Conservation (phyloP, 345 rosid genomes). For the Crucihimalaya himalaica region DNA sequence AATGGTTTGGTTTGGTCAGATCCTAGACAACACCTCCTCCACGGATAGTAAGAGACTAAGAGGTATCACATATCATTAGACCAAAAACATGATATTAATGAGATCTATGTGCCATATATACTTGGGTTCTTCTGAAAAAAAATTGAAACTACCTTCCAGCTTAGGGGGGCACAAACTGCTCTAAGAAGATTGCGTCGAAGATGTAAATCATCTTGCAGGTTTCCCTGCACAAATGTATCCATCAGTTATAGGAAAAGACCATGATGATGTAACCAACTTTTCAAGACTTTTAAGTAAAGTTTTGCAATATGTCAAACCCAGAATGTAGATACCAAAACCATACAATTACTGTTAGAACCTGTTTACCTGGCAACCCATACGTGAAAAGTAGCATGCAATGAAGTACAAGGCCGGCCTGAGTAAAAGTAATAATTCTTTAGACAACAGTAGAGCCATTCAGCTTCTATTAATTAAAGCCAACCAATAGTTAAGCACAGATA, state of each 20-base stretch:
- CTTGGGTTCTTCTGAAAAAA: slow-evolving; percentile 4
- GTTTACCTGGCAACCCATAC: slow-evolving; percentile 85
- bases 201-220: slow-evolving; percentile 70
- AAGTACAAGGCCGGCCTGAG: slow-evolving; percentile 84
- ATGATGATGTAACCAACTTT: slow-evolving; percentile 14
- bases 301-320: slow-evolving; percentile 6
- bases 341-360: slow-evolving; percentile 19
- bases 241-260: slow-evolving; percentile 8
- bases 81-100: not conserved
- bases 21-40: slow-evolving; percentile 12
- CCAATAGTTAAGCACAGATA: slow-evolving; percentile 4
- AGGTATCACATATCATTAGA: slow-evolving; percentile 21
- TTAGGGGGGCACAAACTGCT: slow-evolving; percentile 56
- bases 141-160: slow-evolving; percentile 61
- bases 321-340: slow-evolving; percentile 22
- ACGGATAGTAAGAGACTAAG: slow-evolving; percentile 14
- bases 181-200: slow-evolving; percentile 74
- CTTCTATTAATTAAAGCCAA: slow-evolving; percentile 9
- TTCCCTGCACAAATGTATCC: slow-evolving; percentile 59
- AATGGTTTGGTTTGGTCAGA: slow-evolving; percentile 16
- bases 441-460: slow-evolving; percentile 22
- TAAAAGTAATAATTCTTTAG: slow-evolving; percentile 32
- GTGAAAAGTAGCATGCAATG: slow-evolving; percentile 75
- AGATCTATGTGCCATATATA: slow-evolving; percentile 1
- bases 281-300: slow-evolving; percentile 10